Evolutionary conservation across 2,329 filamentous ascomycete genomes (phyloP), one percentile per base, ranked within the genome.

Genomic region (Dactylonectria macrodidyma): DNA sequence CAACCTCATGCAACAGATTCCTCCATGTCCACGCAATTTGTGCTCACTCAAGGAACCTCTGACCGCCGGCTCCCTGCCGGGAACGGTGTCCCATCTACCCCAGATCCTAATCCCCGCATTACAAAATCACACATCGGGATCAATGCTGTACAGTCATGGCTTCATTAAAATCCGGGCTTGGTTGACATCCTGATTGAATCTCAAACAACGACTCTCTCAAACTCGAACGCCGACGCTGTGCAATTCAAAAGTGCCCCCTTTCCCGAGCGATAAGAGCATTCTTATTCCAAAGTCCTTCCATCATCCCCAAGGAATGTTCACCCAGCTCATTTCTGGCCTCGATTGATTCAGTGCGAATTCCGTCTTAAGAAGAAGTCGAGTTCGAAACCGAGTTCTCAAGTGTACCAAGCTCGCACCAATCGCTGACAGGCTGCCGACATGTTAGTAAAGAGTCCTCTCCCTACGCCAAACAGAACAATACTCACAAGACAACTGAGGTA

Each of bases 401-500:
- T 8, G 73, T 81, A 67, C 84, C 84, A 56, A 84, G 82, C 44
- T 91, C 87, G 75, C 91, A 93, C 91, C 91, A 93, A 74, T 90
- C 85, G 70, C 87, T 92, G 62, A 93, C 84, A 66, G 89, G 87
- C 89, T 91, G 61, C 46, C 38, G 22, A 9, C 10, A 34, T 46
- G 68, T 81, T 73, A 81, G 77, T 46, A 58, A 52, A 33, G 19
- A 10, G 5, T 33, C 16, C 11, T 14, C 1, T 50, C 19, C 7
- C 34, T 10, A 9, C 7, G 2, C 5, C 6, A n/a, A 14, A 36
- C 16, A n/a, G 7, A 41, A 51, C 33, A 11, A 48, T 54, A 91
- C 94, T 89, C 85, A 96, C 94, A 83, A 99, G 83, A 78, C 96
- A 99, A 80, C 93, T 97, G 75, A 99, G 82, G 77, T 97, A 96